Evolutionary conservation across 352 stramenopile genomes (phyloP), one percentile per base, ranked within the genome.

Genomic region (Pythium folliculosum): DNA sequence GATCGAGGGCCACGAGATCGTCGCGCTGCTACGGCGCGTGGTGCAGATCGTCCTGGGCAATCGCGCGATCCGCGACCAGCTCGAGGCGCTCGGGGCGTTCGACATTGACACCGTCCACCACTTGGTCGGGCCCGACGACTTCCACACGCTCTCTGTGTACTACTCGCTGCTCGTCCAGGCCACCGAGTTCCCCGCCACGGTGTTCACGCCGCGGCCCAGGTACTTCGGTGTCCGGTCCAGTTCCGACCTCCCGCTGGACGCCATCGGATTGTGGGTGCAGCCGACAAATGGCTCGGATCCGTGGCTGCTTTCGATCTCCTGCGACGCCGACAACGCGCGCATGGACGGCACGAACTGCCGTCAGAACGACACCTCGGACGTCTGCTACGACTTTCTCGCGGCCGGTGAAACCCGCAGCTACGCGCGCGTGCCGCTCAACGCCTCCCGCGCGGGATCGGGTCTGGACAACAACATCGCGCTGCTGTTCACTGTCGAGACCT

Each of bases 141-240:
- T 74, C 52, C 65, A 76, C 23, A 61, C 53, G 21, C 52, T 79
- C 3, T 22, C 69, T 5, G 38, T 57, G 30, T 79, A 81, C 55
- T 81, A 81, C 43, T 51, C 72, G 17, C 35, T 79, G 9, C 22
- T 79, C n/a, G 58, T 76, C n/a, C 75, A 81, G 51, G 70, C 72
- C 19, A 69, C 60, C 38, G 75, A 79, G 58, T 79, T 81, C 37
- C 75, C 75, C 1, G 75, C 61, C 13, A 53, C 61, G 0, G 38
- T 64, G 14, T 72, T 77, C 49, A 75, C 73, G 7, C 70, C 69
- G 25, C 70, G 73, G 30, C 45, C 66, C 0, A 45, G 60, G 16
- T 30, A 65, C 38, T 79, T 79, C 10, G 37, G 37, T 38, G 52
- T 10, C 4, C 13, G 8, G 16, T 52, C 21, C 1, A 64, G 22